Evolutionary conservation across 495 filamentous ascomycete species (phyloP), one percentile per base, ranked within the genome.

Genomic region (Podospora anserina): DNA sequence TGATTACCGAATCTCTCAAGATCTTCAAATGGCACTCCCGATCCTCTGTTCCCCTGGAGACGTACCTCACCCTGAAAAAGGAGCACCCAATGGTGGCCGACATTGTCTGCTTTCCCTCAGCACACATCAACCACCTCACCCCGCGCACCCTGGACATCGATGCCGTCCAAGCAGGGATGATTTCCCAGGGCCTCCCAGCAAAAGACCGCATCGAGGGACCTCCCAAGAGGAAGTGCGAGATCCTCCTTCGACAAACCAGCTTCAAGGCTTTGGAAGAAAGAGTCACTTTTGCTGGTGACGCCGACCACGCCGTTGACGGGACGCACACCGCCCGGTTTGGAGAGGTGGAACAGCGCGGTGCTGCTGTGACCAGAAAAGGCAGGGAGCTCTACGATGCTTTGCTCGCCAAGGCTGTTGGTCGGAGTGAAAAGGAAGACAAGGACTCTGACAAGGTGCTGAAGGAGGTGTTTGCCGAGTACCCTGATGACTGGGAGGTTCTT

Each of bases 71-170:
- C 27, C 73, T 81, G 1, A 77, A 77, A 56, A 65, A 66, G 3
- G 79, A 82, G 62, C 79, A 82, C 62, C 78, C 79, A 15, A 65
- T 82, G 16, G 72, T 83, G 18, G 80, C 81, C 5, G 81, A 82
- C 49, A 75, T 82, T 30, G 80, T 78, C 49, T 82, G 75, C 54
- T 82, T 82, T 28, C 76, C 72, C 5, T 77, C 66, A 32, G 74
- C 77, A 9, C 81, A 82, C 71, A 81, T 83, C 59, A 83, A 83
- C 64, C 81, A 83, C 61, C 74, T 83, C 19, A 82, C 80, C 2
- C 81, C 81, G 1, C 77, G 81, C 4, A 80, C 80, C 3, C 70
- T 83, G 20, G 80, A 83, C 66, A 83, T 83, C 64, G 75, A 79
- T 53, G 68, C 76, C 2, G 80, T 78, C 1, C 79, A 81, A 63